Evolutionary conservation across 345 rosid species (phyloP).

Genomic region (Rhodomyrtus tomentosa): DNA sequence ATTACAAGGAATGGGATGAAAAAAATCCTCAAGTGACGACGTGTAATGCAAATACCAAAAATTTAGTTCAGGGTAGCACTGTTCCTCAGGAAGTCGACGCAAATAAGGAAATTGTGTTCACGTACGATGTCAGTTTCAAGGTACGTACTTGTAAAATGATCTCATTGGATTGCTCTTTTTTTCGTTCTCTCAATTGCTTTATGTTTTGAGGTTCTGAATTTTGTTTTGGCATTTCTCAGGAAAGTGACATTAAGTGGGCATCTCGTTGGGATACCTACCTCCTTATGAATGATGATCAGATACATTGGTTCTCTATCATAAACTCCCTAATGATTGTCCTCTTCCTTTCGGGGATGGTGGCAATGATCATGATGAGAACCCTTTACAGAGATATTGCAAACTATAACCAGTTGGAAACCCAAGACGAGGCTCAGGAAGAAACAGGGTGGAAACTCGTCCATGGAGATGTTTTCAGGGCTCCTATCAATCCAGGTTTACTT

Average conservation of each 20-base stretch:
- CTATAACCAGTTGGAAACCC: conserved; percentile 93
- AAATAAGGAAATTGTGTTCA: conserved; percentile 71
- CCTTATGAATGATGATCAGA: conserved; percentile 96
- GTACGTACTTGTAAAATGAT: conserved; percentile 11
- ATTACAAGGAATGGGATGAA: conserved; percentile 87
- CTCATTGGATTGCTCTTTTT: not conserved
- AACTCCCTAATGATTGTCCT: conserved; percentile 95
- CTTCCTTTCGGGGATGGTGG: conserved; percentile 98
- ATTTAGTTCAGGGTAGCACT: conserved; percentile 71
- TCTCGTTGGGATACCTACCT: conserved; percentile 99
- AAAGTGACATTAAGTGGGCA: conserved; percentile 97
- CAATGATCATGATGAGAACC: conserved; percentile 99
- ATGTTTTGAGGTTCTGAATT: not conserved
- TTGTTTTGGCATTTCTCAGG: conserved; percentile 20
- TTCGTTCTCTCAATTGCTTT: not conserved
- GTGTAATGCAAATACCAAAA: conserved; percentile 86
- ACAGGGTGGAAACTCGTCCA: conserved; percentile 99
- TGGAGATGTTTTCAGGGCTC: conserved; percentile 93
- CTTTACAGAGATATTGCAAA: conserved; percentile 88
- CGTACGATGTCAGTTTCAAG: conserved; percentile 88
- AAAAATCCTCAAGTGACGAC: conserved; percentile 78
- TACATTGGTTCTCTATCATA: conserved; percentile 97
- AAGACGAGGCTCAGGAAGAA: conserved; percentile 98
- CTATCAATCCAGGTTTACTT: conserved; percentile 66
- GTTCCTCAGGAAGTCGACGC: conserved; percentile 82